These are phyloP conservation scores for Zygotorulaspora danielsina DNA, from an alignment of 805 yeast species.

Conservation along the genomic window DNA sequence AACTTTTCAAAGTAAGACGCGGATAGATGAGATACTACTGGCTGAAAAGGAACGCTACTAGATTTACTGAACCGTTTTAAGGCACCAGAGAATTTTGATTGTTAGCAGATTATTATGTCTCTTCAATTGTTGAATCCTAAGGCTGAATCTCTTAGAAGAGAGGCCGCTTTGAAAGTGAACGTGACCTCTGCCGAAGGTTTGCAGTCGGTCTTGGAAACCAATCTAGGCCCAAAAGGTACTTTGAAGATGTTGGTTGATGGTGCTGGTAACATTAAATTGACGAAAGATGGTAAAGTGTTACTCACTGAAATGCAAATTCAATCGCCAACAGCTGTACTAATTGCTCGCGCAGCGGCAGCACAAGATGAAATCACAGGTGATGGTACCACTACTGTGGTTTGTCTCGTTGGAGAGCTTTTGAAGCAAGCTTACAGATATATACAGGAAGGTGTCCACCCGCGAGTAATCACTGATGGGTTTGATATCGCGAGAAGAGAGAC, in stretches of 20 bases:
- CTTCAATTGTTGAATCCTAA: constrained; percentile 91
- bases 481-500: constrained; percentile 80
- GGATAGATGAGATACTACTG: neutral
- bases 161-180: constrained; percentile 93
- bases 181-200: constrained; percentile 95
- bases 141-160: constrained; percentile 94
- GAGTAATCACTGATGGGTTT: constrained; percentile 91
- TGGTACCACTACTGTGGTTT: constrained; percentile 94
- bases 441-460: constrained; percentile 92
- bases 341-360: constrained; percentile 96
- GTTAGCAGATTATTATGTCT: constrained; percentile 42
- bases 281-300: constrained; percentile 94
- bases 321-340: constrained; percentile 83
- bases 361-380: constrained; percentile 99
- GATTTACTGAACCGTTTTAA: neutral
- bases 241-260: constrained; percentile 96
- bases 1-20: neutral
- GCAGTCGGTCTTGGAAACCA: constrained; percentile 85
- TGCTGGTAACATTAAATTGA: constrained; percentile 88
- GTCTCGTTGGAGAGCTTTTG: constrained; percentile 89
- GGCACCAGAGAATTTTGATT: too few species aligned
- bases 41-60: neutral
- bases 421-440: constrained; percentile 92
- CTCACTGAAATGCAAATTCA: constrained; percentile 96
- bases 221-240: constrained; percentile 96